A percentile compares a stretch with the other conserved stretches of the same genome.
These are phyloP conservation scores for Serendipita vermifera DNA, from an alignment of 768 basidiomycete species.

Conservation along the genomic window DNA sequence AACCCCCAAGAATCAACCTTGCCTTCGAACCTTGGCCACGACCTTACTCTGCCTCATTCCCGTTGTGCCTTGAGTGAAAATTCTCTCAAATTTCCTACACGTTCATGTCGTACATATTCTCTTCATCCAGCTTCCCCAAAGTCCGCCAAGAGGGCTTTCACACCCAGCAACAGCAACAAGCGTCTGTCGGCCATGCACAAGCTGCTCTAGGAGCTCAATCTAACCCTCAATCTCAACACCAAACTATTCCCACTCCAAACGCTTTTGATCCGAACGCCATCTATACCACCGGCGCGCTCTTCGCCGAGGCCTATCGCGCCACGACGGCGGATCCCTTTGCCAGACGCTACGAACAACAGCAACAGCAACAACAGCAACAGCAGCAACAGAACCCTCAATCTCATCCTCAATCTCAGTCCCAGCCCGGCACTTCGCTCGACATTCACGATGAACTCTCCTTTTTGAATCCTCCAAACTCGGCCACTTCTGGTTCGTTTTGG, in stretches of 20 bases:
- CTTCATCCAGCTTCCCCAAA: constrained; percentile 28
- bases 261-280: constrained; percentile 18
- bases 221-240: constrained; percentile 15
- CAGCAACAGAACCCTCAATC: constrained; percentile 13
- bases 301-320: constrained; percentile 18
- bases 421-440: constrained; percentile 29
- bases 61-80: no score
- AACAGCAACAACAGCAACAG: constrained; percentile 14
- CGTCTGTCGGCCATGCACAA: constrained; percentile 19
- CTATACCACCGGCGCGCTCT: constrained; percentile 33
- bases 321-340: constrained; percentile 16
- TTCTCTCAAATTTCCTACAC: no score
- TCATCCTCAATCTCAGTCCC: constrained; percentile 12
- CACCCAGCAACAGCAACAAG: background rate
- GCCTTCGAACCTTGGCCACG: no score
- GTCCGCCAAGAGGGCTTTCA: constrained; percentile 68
- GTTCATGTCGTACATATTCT: constrained; percentile 25
- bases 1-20: no score
- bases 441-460: constrained; percentile 56
- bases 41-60: no score
- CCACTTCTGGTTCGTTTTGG: background rate
- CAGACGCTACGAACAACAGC: constrained; percentile 14
- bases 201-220: constrained; percentile 22
- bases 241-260: constrained; percentile 16
- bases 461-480: constrained; percentile 24